Base-by-base conservation (phyloP, 176 grass and related monocot genomes). In the Microstegium vimineum region DNA sequence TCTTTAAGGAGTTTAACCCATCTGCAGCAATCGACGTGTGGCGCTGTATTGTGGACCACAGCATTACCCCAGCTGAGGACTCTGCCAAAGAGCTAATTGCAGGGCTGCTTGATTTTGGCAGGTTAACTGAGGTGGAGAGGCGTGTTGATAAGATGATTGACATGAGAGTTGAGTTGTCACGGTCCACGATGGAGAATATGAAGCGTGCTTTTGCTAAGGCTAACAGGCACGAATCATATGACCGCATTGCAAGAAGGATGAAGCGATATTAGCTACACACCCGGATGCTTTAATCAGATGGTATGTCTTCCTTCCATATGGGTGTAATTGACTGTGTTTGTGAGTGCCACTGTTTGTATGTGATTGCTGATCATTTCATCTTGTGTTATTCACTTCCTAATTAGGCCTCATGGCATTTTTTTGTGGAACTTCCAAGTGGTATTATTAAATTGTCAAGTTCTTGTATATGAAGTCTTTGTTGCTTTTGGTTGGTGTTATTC, bases 1-100 rank as follows among this genome's bases (percentile, higher is more conserved):
- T 94, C 73, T 97, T 76, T 23, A 72, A 89, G 75, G 82, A 94
- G 80, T 97, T 86, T 45, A 82, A 94, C 40, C 92, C 94, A 25
- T 79, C 84, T 10, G 87, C 90, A 28, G 94, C 94, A 16, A 52
- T 86, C 27, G 78, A 89, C 4, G 69, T 97, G 75, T 97, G 94
- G 92, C 35, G 34, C 20, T 94, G 80, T 76, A 66, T 94, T 26
- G 56, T 70, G 71, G 92, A 94, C 56, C 87, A 90, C 62, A 15
- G 40, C 17, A 76, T 92, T 35, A 85, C 46, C 26, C 87, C 80
- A 31, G 75, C 83, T 10, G 86, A 94, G 18, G 88, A 90, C 49
- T 92, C 92, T 12, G 92, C 89, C 23, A 86, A 75, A 62, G 90
- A 92, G 86, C 61, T 97, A 80, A 77, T 97, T 28, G 17, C 63